A percentile compares a stretch with the other conserved stretches of the same genome.
Evolutionary conservation across 306 rosid species (phyloP).

Genomic region (Corylus avellana): DNA sequence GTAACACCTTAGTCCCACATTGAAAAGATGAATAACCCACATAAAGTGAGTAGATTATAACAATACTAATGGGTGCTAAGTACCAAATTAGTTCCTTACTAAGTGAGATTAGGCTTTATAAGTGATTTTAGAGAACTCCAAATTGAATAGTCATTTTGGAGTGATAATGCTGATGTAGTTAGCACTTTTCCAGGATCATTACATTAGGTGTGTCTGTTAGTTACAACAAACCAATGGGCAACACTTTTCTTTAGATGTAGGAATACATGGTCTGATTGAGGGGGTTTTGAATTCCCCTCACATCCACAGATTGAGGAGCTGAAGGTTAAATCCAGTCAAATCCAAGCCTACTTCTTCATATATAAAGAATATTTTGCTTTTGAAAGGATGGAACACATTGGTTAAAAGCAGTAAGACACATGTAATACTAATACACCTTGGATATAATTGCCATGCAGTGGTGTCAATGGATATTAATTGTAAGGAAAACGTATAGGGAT

Average conservation of each 20-base stretch:
- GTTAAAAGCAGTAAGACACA: no score
- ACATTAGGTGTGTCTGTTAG: no score
- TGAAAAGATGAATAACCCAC: not conserved
- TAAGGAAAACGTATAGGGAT: not conserved
- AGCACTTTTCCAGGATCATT: no score
- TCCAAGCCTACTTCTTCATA: not conserved
- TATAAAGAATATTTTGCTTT: not conserved
- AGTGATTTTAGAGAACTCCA: no score
- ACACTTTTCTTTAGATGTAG: not conserved
- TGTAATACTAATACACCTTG: not conserved
- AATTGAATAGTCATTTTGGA: no score
- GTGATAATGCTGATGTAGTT: no score
- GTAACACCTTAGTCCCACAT: no score
- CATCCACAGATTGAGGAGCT: not conserved
- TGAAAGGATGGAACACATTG: not conserved
- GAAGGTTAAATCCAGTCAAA: not conserved
- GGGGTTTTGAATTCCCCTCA: not conserved
- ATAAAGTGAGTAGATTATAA: not conserved
- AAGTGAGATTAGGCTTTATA: no score
- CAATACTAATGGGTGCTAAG: no score
- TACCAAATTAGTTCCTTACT: no score
- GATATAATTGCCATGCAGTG: not conserved
- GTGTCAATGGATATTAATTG: not conserved
- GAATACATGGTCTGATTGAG: not conserved
- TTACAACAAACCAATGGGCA: not conserved